A percentile compares a stretch with the other conserved stretches of the same genome.
phyloP scores from a whole-genome alignment of 768 basidiomycete genomes.

The Hirschioporus abietinus region DNA sequence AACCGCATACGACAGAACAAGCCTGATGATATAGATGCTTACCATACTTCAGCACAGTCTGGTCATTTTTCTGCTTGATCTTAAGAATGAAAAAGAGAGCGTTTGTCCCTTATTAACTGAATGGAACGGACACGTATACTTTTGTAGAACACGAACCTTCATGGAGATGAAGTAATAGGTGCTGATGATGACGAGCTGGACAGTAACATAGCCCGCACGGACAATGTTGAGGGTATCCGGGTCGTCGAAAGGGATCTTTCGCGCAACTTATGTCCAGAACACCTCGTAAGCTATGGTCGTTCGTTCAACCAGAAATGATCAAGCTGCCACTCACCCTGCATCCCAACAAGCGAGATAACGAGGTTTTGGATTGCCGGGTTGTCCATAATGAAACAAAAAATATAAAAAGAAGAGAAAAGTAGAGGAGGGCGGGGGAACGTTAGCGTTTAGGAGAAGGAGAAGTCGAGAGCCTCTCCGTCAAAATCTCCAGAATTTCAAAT shows the following conservation, averaged over 20 bases:
- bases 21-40: constrained; percentile 21
- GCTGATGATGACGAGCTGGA: constrained; percentile 66
- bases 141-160: constrained; percentile 43
- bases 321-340: constrained; percentile 60
- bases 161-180: constrained; percentile 78
- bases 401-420: background rate
- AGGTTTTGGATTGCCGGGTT: constrained; percentile 77
- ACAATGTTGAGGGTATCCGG: constrained; percentile 77
- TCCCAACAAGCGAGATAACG: constrained; percentile 84
- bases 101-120: background rate
- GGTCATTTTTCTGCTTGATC: constrained; percentile 95
- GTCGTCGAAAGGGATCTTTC: constrained; percentile 88
- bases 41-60: constrained; percentile 95
- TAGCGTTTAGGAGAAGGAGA: background rate
- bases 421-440: background rate
- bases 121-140: background rate
- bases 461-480: background rate
- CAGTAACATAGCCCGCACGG: constrained; percentile 74
- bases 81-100: constrained; percentile 27
- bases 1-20: constrained; percentile 3
- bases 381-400: background rate
- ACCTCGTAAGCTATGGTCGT: constrained; percentile 1
- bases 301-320: constrained; percentile 6
- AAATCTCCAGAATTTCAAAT: background rate
- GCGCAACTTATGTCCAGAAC: constrained; percentile 56